phyloP scores from a whole-genome alignment of 371 early-diverging fungal species.

The Mortierella sp. region DNA sequence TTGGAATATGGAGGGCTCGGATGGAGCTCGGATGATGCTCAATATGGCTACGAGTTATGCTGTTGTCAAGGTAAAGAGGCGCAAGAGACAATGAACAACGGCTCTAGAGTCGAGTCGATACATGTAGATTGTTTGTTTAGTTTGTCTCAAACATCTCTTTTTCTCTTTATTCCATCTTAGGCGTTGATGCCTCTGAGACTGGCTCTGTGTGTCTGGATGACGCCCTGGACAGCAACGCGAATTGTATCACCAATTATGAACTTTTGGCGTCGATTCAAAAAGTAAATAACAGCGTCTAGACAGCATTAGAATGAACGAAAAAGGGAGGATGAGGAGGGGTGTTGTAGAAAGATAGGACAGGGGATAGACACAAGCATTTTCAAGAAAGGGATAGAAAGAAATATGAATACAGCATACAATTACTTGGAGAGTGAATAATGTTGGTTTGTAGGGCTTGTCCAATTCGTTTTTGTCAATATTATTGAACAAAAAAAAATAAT shows the following conservation, averaged over 20 bases:
- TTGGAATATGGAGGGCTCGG: slow-evolving; percentile 61
- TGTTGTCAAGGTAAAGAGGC: slow-evolving; percentile 75
- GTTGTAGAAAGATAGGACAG: background rate
- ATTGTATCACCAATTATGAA: slow-evolving; percentile 46
- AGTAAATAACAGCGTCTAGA: slow-evolving; percentile 2
- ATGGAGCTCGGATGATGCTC: slow-evolving; percentile 70
- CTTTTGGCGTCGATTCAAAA: slow-evolving; percentile 40
- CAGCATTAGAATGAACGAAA: background rate
- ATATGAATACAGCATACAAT: too few species aligned
- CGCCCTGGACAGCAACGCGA: slow-evolving; percentile 54
- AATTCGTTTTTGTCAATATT: too few species aligned
- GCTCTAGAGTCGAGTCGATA: too few species aligned
- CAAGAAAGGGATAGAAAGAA: background rate
- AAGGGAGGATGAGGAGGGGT: background rate
- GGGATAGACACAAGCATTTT: background rate
- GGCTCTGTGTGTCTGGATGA: slow-evolving; percentile 54
- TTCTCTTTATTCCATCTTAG: slow-evolving; percentile 7
- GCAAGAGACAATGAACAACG: background rate
- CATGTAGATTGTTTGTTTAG: too few species aligned
- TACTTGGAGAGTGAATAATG: too few species aligned
- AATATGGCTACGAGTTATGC: slow-evolving; percentile 87
- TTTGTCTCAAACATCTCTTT: background rate
- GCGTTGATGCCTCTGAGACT: slow-evolving; percentile 40
- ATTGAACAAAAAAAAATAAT: too few species aligned
- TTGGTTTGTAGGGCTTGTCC: too few species aligned